Evolutionary conservation across 352 stramenopile genomes (phyloP), one percentile per base, ranked within the genome.

Genomic region (Globisporangium nagaii): DNA sequence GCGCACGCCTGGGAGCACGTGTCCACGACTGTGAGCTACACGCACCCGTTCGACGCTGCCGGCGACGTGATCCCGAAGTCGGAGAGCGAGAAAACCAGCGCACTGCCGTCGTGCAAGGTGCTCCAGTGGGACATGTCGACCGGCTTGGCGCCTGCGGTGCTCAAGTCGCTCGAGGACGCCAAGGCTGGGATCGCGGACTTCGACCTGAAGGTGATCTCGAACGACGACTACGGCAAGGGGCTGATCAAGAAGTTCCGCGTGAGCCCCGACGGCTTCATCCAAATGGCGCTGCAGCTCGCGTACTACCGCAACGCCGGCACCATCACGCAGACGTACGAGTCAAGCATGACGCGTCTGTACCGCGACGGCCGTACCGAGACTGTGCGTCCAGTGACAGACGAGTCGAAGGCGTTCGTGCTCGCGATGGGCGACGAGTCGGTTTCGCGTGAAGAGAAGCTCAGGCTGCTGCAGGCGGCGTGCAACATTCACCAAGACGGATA

Each of bases 301-400:
- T 97, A 97, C 51, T 98, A 96, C 73, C 89, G 94, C 58, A 92
- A 92, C 63, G 72, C 84, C 9, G 86, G 90, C 6, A 88, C 92
- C 46, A 94, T 98, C 63, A 97, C 90, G 41, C 93, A 96, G 53
- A 99, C 96, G 6, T 99, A 99, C 68, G 96, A 99, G 73, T 96
- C 96, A 17, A 98, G 90, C 37, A 97, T 98, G 84, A 97, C 96
- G 28, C 85, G 96, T 20, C 65, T 96, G 45, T 99, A 98, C 75
- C 80, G 94, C 19, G 93, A 99, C 46, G 96, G 96, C 20, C 87
- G 96, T 27, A 99, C 96, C 0, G 92, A 96, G 58, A 95, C 88
- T 11, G 90, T 95, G n/a, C 85, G 88, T 34, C 79, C 93, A 6
- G 89, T 97, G 37, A 97, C 90, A 11, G 75, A 87, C 43, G 88